phyloP scores from a whole-genome alignment of 352 stramenopile species.

The Salisapilia sapeloensis region DNA sequence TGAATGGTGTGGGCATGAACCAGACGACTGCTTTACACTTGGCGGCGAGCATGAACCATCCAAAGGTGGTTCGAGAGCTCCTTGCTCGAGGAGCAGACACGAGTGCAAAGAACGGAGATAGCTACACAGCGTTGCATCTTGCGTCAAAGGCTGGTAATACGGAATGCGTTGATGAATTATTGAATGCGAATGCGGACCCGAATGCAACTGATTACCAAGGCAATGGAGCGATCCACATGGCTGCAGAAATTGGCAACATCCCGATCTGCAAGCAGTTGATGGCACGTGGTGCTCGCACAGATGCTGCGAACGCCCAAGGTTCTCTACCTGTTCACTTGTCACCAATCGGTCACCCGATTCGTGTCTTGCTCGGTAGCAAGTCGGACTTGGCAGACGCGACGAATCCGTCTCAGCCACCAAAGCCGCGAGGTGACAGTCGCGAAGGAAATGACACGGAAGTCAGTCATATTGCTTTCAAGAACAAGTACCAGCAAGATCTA shows the following conservation, averaged over 20 bases:
- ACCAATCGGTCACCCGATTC: conserved; percentile 74
- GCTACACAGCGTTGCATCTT: conserved; percentile 66
- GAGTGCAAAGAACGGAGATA: conserved; percentile 52
- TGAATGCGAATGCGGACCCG: conserved; percentile 46
- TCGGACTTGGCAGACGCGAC: conserved; percentile 51
- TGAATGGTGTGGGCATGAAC: conserved; percentile 78
- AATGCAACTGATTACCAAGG: conserved; percentile 72
- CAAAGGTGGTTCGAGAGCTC: conserved; percentile 58
- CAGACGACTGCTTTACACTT: conserved; percentile 70
- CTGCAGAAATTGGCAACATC: conserved; percentile 63
- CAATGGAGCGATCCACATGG: conserved; percentile 73
- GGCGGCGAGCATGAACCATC: conserved; percentile 55
- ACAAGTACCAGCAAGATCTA: conserved; percentile 80
- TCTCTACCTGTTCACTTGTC: conserved; percentile 71
- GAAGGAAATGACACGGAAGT: conserved; percentile 54
- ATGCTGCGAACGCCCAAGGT: conserved; percentile 58
- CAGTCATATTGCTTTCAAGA: conserved; percentile 77
- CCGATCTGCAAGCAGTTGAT: conserved; percentile 59
- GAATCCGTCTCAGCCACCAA: conserved; percentile 46
- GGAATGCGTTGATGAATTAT: conserved; percentile 50
- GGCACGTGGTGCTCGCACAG: conserved; percentile 46
- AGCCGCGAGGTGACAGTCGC: conserved; percentile 23
- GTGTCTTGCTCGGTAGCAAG: conserved; percentile 56
- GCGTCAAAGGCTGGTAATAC: conserved; percentile 52
- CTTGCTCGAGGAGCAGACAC: conserved; percentile 46